These are phyloP conservation scores for Cicer pinnatifidum DNA, from an alignment of 306 rosid species.

Conservation along the genomic window DNA sequence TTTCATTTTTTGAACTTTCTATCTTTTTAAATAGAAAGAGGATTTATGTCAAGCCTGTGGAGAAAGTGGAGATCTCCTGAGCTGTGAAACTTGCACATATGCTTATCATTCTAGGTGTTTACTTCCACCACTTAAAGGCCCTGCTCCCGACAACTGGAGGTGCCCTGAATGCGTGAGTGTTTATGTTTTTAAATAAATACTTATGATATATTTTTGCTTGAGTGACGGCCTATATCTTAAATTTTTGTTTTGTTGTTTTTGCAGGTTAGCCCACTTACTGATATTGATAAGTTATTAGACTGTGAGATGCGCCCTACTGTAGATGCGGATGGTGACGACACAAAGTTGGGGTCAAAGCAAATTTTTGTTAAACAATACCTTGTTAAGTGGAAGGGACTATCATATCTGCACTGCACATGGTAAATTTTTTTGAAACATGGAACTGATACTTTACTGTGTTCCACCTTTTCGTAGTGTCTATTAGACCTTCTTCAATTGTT, in stretches of 20 bases:
- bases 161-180: slow-evolving; percentile 97
- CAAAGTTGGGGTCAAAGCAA: slow-evolving; percentile 78
- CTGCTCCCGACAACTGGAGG: slow-evolving; percentile 74
- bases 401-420: slow-evolving; percentile 94
- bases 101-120: slow-evolving; percentile 85
- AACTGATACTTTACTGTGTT: slow-evolving; percentile 35
- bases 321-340: slow-evolving; percentile 74
- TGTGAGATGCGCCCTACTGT: slow-evolving; percentile 95
- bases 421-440: slow-evolving; percentile 49
- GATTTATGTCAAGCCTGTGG: slow-evolving; percentile 95
- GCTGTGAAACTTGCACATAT: slow-evolving; percentile 87
- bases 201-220: slow-evolving; percentile 35
- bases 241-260: slow-evolving; percentile 25
- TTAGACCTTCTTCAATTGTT: slow-evolving; percentile 36
- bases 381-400: slow-evolving; percentile 95
- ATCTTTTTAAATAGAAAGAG: slow-evolving; percentile 65
- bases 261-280: slow-evolving; percentile 96
- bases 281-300: slow-evolving; percentile 89
- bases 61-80: slow-evolving; percentile 73
- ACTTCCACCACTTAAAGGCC: slow-evolving; percentile 76
- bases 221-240: slow-evolving; percentile 35
- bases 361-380: slow-evolving; percentile 94
- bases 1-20: slow-evolving; percentile 15
- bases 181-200: slow-evolving; percentile 31
- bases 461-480: slow-evolving; percentile 29